Base-by-base conservation (phyloP, 148 eudicot species). In the Chenopodium formosanum region DNA sequence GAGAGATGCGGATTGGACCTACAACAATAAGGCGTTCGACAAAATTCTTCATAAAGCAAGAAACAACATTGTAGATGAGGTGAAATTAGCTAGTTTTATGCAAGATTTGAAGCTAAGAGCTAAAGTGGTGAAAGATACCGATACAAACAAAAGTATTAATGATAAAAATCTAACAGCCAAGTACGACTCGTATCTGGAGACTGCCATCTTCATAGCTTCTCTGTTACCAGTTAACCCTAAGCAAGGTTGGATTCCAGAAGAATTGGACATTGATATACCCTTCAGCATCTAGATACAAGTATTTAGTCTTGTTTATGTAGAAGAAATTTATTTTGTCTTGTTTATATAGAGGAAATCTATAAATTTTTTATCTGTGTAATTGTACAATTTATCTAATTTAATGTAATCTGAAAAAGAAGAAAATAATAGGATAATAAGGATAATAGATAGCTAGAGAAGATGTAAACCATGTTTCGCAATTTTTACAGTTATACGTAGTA, bases 1-100 rank as follows among this genome's bases (percentile, higher is more conserved):
- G 91, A 85, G 79, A 68, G 85, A 82, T 0, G 91, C 88, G 7
- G 78, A 64, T 40, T 89, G 91, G 89, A 81, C 50, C 22, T 72
- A 85, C 69, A 76, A 83, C 11, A 67, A 74, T 14, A n/a, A 47
- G 47, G 27, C 63, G 2, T 52, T 83, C 37, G 75, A 50, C 23
- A 44, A 71, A 64, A 46, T 53, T 12, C 20, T 69, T 9, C 34
- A 58, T 9, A 47, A 19, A 1, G 27, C 14, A 25, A 71, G 60
- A 29, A 62, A 63, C 20, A 76, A 66, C 22, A 81, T 13, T 0
- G 47, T 64, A 1, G 47, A 86, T 53, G 44, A 17, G 63, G 37
- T 22, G 7, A 22, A 56, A 31, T 78, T 72, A 14, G 47, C 80
- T 3, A 32, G 37, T 29, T 68, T 85, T 7, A 16, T 79, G 58